Conservation (phyloP, 768 basidiomycete genomes). For the Imleria badia region DNA sequence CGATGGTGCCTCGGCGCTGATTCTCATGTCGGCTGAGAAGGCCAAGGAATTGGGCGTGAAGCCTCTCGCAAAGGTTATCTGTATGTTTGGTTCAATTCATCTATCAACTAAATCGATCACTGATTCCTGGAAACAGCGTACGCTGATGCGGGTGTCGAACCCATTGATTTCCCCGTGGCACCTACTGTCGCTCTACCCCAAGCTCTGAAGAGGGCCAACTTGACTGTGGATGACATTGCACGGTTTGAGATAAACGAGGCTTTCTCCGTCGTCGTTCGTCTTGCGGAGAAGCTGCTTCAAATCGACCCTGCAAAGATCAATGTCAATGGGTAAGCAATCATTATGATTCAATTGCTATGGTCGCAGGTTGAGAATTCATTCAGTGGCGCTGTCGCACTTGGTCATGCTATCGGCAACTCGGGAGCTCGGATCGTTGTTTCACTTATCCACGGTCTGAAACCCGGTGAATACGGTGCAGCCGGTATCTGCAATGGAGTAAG, state of each 20-base stretch:
- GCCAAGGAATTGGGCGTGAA: conserved; percentile 88
- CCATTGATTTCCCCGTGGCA: conserved; percentile 95
- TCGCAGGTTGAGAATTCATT: conserved; percentile 15
- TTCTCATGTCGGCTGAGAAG: conserved; percentile 92
- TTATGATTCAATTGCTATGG: background rate
- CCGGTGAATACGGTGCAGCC: conserved; percentile 92
- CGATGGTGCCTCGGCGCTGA: conserved; percentile 94
- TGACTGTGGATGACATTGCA: conserved; percentile 80
- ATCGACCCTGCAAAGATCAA: conserved; percentile 91
- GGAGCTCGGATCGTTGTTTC: conserved; percentile 94
- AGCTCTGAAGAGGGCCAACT: conserved; percentile 84
- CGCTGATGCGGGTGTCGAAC: conserved; percentile 95
- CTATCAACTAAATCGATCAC: background rate
- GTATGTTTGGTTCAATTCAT: conserved; percentile 48
- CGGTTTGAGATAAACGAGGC: conserved; percentile 98
- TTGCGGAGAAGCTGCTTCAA: conserved; percentile 84
- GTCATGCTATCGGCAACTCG: conserved; percentile 95
- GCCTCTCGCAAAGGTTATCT: conserved; percentile 92
- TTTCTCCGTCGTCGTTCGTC: conserved; percentile 90
- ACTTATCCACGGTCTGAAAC: conserved; percentile 85
- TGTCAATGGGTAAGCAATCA: conserved; percentile 66
- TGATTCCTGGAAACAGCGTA: conserved; percentile 57
- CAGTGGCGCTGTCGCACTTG: conserved; percentile 95
- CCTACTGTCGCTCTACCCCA: conserved; percentile 89
- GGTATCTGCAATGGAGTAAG: conserved; percentile 96